Evolutionary conservation across 2,329 filamentous ascomycete genomes (phyloP), one percentile per base, ranked within the genome.

Genomic region (Aureobasidium sp.): DNA sequence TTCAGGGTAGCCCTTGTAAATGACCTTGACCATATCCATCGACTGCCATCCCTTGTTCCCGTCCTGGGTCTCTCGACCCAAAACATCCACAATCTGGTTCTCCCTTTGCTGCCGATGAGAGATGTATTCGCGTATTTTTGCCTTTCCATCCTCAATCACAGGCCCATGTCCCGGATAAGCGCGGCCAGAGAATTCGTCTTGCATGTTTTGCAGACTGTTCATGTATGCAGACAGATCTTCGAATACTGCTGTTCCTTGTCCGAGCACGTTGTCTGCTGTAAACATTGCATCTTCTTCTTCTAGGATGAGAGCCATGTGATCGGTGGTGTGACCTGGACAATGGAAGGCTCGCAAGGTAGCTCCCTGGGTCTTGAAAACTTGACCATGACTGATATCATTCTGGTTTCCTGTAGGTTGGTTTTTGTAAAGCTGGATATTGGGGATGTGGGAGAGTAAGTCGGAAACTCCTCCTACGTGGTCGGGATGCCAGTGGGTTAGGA

Each of bases 401-500:
- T 49, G 45, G 16, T 61, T 59, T 37, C 75, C 67, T 1, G 73
- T 75, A 0, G 88, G 86, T 39, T 83, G 74, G 66, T 85, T 77
- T 73, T 94, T 93, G 75, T 86, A 84, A 42, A 94, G 74, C 27
- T 77, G 77, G 7, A 82, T 85, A 21, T 79, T 71, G 0, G 89
- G 87, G n/a, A 80, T 89, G 29, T 87, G 71, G 14, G 76, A 73
- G 21, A 86, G 77, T 1, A 97, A 78, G 68, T 95, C 85, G 3
- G 76, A 71, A 29, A 97, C 82, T 8, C 94, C 94, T 29, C 86
- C 84, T 7, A 86, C 82, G 71, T 99, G 94, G 70, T 99, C 94
- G 45, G 78, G 82, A 71, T 99, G 94, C 91, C 92, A 96, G 73
- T 99, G 94, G 0, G 92, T 95, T 53, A 99, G 79, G 27, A 99